Evolutionary conservation across 2,329 filamentous ascomycete species (phyloP).

Genomic region (Pseudomassariella vexata): DNA sequence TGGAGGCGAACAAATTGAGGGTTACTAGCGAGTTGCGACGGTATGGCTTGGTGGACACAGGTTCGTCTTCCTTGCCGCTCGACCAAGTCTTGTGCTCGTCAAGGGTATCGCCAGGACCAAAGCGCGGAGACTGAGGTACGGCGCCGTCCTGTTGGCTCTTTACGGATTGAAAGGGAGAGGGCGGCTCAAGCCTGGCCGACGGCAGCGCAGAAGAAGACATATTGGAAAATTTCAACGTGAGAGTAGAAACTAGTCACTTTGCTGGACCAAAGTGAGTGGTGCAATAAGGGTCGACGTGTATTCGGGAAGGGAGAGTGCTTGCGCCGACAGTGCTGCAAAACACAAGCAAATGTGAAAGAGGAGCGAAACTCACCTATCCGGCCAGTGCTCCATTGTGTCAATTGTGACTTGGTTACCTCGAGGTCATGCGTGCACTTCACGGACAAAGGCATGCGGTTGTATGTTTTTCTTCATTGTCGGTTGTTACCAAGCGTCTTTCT

Average conservation of each 20-base stretch:
- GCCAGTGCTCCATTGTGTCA: constrained; percentile 20
- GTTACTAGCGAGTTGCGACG: too few species aligned
- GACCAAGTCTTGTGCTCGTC: constrained; percentile 5
- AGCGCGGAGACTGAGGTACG: constrained; percentile 1
- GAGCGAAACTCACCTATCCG: constrained; percentile 22
- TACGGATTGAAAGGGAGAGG: constrained; percentile 2
- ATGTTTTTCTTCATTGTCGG: not conserved
- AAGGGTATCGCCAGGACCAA: constrained; percentile 2
- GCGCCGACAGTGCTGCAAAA: too few species aligned
- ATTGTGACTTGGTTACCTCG: constrained; percentile 1
- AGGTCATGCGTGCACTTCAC: constrained; percentile 3
- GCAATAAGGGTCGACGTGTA: too few species aligned
- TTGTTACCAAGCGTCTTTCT: constrained; percentile 5
- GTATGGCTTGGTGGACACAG: too few species aligned
- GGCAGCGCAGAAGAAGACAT: too few species aligned
- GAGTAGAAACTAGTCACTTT: too few species aligned
- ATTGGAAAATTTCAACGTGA: too few species aligned
- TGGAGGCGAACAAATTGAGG: too few species aligned
- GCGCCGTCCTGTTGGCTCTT: constrained; percentile 2
- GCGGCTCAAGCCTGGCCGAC: constrained; percentile 3
- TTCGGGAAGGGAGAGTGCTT: too few species aligned
- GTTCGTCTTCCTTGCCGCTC: too few species aligned
- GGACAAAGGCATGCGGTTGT: constrained; percentile 2
- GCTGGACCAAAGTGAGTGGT: too few species aligned
- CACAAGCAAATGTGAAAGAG: too few species aligned